phyloP scores from a whole-genome alignment of 1,139 yeast species.

The Candida smagusa region DNA sequence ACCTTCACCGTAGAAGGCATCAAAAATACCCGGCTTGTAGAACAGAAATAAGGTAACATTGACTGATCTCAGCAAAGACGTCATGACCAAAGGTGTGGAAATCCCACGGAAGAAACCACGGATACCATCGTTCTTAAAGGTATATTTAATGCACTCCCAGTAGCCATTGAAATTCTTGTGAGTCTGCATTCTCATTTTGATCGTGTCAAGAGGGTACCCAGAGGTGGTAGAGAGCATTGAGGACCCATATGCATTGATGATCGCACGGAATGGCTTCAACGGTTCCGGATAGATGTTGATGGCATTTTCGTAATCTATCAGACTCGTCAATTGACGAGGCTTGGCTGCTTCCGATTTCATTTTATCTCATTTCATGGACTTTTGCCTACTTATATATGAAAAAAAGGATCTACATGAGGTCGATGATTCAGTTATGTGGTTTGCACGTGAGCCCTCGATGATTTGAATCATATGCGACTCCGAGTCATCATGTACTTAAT shows the following conservation, averaged over 20 bases:
- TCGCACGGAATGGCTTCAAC: slow-evolving; percentile 55
- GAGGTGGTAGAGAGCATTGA: slow-evolving; percentile 64
- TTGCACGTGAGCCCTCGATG: too few species aligned
- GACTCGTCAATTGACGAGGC: not conserved
- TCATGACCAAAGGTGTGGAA: slow-evolving; percentile 65
- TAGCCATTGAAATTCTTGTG: slow-evolving; percentile 57
- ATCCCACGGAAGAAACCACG: slow-evolving; percentile 76
- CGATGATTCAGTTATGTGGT: too few species aligned
- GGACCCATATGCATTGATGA: slow-evolving; percentile 60
- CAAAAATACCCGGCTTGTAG: slow-evolving; percentile 49
- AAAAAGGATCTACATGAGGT: too few species aligned
- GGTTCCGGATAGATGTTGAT: slow-evolving; percentile 48
- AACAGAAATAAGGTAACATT: slow-evolving; percentile 65
- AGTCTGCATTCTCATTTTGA: slow-evolving; percentile 84
- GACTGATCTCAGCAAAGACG: slow-evolving; percentile 62
- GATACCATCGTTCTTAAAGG: slow-evolving; percentile 62
- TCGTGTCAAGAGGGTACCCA: slow-evolving; percentile 84
- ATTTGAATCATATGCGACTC: too few species aligned
- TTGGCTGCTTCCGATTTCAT: slow-evolving; percentile 12
- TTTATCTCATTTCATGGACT: slow-evolving; percentile 46
- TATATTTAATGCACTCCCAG: slow-evolving; percentile 55
- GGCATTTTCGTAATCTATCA: not conserved
- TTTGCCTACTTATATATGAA: too few species aligned
- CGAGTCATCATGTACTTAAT: too few species aligned
- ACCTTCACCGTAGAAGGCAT: slow-evolving; percentile 18